Conservation (phyloP, 108 stramenopile genomes). For the Nannochloropsis salina region DNA sequence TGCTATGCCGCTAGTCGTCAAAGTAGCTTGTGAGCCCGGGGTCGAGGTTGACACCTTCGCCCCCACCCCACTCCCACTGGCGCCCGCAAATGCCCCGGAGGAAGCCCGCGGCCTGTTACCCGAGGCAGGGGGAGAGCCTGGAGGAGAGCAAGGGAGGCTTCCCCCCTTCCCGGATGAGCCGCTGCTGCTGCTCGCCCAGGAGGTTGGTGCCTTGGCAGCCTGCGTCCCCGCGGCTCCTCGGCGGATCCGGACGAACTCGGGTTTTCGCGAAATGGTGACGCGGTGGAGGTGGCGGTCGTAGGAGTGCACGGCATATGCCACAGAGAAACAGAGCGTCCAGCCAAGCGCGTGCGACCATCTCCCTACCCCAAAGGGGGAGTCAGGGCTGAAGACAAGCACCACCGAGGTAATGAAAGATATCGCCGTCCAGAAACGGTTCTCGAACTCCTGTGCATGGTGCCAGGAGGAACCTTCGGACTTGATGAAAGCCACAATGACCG, state of each 20-base stretch:
- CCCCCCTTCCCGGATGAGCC: background rate
- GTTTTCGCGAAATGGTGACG: background rate
- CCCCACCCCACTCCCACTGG: background rate
- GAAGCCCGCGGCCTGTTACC: background rate
- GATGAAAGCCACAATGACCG: background rate
- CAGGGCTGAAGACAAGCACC: constrained; percentile 32
- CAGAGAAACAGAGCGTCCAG: background rate
- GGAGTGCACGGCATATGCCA: constrained; percentile 33
- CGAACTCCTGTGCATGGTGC: constrained; percentile 36
- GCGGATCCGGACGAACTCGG: background rate
- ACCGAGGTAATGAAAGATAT: constrained; percentile 31
- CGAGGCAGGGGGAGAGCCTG: background rate
- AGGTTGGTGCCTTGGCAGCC: background rate
- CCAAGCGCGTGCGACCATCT: constrained; percentile 30
- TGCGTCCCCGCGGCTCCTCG: background rate
- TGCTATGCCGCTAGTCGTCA: background rate
- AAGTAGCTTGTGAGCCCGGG: background rate
- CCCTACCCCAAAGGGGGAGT: constrained; percentile 38
- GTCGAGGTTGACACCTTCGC: background rate
- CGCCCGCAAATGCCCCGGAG: background rate
- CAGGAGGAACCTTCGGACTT: background rate
- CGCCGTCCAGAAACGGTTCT: constrained; percentile 45
- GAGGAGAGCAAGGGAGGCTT: background rate
- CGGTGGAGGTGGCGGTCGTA: constrained; percentile 26
- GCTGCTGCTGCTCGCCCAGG: background rate